phyloP scores from a whole-genome alignment of 768 basidiomycete species.

The Cystofilobasidium bisporidii region DNA sequence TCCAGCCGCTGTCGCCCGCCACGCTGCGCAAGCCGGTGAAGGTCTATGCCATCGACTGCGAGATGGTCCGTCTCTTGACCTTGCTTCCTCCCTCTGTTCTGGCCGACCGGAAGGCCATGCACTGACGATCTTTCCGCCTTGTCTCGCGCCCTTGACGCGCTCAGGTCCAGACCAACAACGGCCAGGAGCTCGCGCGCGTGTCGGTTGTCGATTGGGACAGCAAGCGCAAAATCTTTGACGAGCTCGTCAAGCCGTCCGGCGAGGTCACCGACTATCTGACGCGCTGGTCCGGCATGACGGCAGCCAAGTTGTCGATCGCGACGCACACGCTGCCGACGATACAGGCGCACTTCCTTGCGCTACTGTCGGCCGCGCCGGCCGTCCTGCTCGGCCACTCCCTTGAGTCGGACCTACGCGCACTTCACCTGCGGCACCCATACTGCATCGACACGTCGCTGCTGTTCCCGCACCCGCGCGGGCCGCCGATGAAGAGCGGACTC shows the following conservation, averaged over 20 bases:
- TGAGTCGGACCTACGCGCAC: constrained; percentile 81
- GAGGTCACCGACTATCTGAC: constrained; percentile 89
- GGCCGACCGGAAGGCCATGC: too few relatives aligned
- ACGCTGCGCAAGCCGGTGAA: constrained; percentile 28
- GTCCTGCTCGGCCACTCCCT: constrained; percentile 91
- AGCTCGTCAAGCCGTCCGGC: constrained; percentile 75
- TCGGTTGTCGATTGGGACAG: constrained; percentile 70
- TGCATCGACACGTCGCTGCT: constrained; percentile 86
- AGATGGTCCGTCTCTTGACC: constrained; percentile 94
- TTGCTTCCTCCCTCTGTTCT: too few relatives aligned
- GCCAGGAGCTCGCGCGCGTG: constrained; percentile 62
- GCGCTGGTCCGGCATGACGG: constrained; percentile 88
- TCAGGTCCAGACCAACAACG: constrained; percentile 40
- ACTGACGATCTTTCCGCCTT: not conserved
- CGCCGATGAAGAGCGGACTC: constrained; percentile 85
- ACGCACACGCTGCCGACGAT: constrained; percentile 72
- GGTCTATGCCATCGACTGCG: constrained; percentile 85
- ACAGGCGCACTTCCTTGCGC: constrained; percentile 56
- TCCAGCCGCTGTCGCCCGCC: constrained; percentile 29
- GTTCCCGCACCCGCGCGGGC: constrained; percentile 86
- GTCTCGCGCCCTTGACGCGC: not conserved
- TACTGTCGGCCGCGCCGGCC: constrained; percentile 44
- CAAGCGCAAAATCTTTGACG: constrained; percentile 69
- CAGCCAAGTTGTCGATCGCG: constrained; percentile 54
- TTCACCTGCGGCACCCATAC: constrained; percentile 72